Percentiles rank a stretch among this genome's conserved stretches.
Evolutionary conservation across 345 rosid genomes (phyloP).

Genomic region (Salix viminalis): DNA sequence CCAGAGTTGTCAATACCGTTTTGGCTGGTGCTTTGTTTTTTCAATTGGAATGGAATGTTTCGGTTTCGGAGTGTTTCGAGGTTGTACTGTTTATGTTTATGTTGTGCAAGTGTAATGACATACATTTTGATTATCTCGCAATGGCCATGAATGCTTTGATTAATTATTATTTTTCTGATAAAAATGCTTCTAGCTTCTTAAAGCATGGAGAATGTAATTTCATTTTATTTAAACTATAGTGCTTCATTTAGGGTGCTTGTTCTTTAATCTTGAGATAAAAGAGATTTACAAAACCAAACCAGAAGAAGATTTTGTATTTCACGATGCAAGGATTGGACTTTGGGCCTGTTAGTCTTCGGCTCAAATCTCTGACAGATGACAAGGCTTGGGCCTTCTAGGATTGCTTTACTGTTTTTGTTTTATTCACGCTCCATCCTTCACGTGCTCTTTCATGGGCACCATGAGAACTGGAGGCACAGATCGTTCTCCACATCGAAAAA

Average conservation of each 20-base stretch:
- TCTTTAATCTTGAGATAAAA: background rate
- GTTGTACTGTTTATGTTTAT: background rate
- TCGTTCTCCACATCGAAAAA: background rate
- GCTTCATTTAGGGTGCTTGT: background rate
- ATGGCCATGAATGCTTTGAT: conserved; percentile 1
- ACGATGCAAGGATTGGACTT: too few relatives aligned
- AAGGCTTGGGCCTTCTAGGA: background rate
- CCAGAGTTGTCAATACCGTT: too few relatives aligned
- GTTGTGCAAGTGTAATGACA: background rate
- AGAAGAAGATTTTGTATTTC: too few relatives aligned
- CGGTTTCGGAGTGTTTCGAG: too few relatives aligned
- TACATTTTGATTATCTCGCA: background rate
- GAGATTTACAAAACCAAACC: too few relatives aligned
- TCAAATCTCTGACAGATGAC: too few relatives aligned
- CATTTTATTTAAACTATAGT: background rate
- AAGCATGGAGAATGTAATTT: background rate
- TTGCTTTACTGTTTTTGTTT: too few relatives aligned
- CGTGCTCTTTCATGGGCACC: background rate
- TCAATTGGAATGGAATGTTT: too few relatives aligned
- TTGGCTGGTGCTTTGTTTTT: too few relatives aligned
- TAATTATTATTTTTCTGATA: too few relatives aligned
- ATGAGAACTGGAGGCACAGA: background rate
- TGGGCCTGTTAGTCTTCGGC: too few relatives aligned
- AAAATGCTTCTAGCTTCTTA: background rate
- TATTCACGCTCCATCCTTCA: background rate